phyloP scores from a whole-genome alignment of 176 grass and related monocot genomes.

The Aegilops tauschii region DNA sequence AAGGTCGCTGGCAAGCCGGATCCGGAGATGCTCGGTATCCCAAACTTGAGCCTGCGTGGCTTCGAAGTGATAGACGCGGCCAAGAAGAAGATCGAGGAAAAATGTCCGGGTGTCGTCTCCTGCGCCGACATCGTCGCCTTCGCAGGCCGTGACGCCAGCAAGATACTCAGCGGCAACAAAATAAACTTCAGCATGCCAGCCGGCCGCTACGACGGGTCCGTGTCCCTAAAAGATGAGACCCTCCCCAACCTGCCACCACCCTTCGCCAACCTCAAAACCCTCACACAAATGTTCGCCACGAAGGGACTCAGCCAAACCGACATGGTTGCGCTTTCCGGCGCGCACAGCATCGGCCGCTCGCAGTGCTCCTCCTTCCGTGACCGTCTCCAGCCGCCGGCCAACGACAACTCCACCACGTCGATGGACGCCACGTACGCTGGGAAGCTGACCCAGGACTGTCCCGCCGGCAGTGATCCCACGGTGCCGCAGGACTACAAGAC shows the following conservation, averaged over 20 bases:
- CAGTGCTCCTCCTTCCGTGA: conserved; percentile 32
- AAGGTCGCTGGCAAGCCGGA: background rate
- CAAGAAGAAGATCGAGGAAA: background rate
- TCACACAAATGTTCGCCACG: conserved; percentile 23
- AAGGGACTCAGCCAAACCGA: conserved; percentile 26
- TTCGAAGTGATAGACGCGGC: background rate
- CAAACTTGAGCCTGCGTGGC: background rate
- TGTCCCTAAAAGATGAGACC: background rate
- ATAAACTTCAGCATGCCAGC: conserved; percentile 38
- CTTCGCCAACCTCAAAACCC: background rate
- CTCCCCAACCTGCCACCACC: conserved; percentile 15
- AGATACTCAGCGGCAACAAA: background rate
- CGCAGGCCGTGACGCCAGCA: conserved; percentile 38
- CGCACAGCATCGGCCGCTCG: conserved; percentile 33
- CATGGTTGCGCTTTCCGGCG: conserved; percentile 40
- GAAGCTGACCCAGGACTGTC: background rate
- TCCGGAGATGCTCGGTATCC: background rate
- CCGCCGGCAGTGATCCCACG: background rate
- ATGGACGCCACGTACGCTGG: background rate
- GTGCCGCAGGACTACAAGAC: conserved; percentile 8
- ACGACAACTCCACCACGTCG: background rate
- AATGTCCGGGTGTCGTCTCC: conserved; percentile 35
- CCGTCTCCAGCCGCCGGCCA: conserved; percentile 9
- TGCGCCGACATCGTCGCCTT: conserved; percentile 54
- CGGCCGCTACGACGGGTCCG: conserved; percentile 36